Base-by-base conservation (phyloP, 495 filamentous ascomycete genomes). In the Hypoxylon fragiforme region DNA sequence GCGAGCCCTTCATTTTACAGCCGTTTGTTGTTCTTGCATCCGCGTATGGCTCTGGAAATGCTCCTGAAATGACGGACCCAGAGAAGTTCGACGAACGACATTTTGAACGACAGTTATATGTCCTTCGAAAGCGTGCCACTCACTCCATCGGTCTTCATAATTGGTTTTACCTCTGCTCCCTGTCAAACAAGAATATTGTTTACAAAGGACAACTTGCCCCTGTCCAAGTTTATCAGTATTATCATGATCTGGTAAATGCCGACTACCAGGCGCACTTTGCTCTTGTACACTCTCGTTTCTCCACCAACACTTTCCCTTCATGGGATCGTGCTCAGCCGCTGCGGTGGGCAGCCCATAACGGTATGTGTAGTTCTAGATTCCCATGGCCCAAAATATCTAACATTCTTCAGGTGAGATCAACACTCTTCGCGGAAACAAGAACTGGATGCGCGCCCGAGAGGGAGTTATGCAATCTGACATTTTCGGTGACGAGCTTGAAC, bases 391-490 rank as follows among this genome's bases (percentile, higher is more conserved):
- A 14, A 26, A 37, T 56, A 51, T 68, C 70, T 81, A 72, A 82
- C 62, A 19, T 37, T 13, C 28, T 36, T 15, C 65, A 85, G 77
- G 80, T 77, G 94, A 99, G 73, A 97, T 99, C 60, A 99, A 99
- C 70, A 99, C 94, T 2, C 77, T 99, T 57, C 88, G 94, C 62
- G 94, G 94, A 40, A 99, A 99, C 77, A 99, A 99, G 81, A 99
- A 99, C 76, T 99, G 95, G 94, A 99, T 99, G 94, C 85, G 94
- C 50, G 92, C 94, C 42, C 86, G 94, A 68, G 94, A 99, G 70
- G 95, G 94, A 71, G 88, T 96, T 44, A 88, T 99, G 78, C 87
- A 89, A 64, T 97, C 95, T 4, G 84, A 90, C 34, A 81, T 96
- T 45, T 97, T 99, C 63, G 90, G 89, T 41, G 91, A 95, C 21